Base-by-base conservation (phyloP, 345 rosid species). In the Sisymbrium irio region DNA sequence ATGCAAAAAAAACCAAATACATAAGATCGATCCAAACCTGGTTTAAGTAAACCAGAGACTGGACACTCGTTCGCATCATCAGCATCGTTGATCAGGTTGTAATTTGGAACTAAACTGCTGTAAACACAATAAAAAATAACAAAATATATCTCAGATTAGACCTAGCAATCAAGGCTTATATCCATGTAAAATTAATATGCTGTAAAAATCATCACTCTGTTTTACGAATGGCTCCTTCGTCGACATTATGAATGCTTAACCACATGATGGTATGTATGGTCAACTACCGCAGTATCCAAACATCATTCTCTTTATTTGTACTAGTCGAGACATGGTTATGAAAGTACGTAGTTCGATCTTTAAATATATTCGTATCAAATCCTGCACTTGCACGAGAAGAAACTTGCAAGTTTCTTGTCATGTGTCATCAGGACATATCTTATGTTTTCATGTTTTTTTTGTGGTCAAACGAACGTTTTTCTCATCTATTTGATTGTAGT, bases 191-290 rank as follows among this genome's bases (percentile, higher is more conserved):
- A 5, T 6, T 3, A 32, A 32, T 32, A 32, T 32, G 36, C 7
- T 32, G 36, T 32, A 5, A 83, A 73, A 89, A 64, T 36, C 80
- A 74, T 42, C 78, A 87, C 69, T 51, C 58, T 93, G 75, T 85
- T 88, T 78, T 86, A 82, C 66, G 97, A 89, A 57, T 89, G 97
- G 97, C 89, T 90, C 66, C 79, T 93, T 84, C 42, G 84, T 90
- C 27, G 97, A 82, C 62, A 69, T 89, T 3, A 93, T 86, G 98
- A 86, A 85, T 71, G 84, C 1, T 22, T 1, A 93, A 82, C 98
- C 93, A 82, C 9, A 72, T 93, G 73, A 84, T 93, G 92, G 82
- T 83, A 17, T 82, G 76, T n/a, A n/a, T n/a, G n/a, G 81, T 93
- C 97, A 9, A 33, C 78, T 90, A 37, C 93, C 88, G 5, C 75